Percentiles rank a stretch among this genome's conserved stretches.
Conservation (phyloP, 2,329 filamentous ascomycete genomes). For the Paecilomyces dactylethromorphus region DNA sequence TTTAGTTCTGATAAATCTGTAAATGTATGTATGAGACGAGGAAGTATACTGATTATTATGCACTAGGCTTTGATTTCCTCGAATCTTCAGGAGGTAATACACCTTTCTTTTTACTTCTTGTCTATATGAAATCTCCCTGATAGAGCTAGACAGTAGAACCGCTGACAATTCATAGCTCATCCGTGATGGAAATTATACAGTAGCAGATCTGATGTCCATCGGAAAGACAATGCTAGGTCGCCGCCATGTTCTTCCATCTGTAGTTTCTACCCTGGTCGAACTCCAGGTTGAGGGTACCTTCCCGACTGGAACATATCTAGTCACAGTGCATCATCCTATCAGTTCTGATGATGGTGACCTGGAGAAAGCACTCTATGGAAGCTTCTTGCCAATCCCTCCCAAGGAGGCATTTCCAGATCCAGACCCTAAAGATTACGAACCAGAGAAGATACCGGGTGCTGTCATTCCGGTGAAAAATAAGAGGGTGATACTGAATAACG, state of each 20-base stretch:
- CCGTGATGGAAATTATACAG: slow-evolving; percentile 87
- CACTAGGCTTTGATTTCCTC: slow-evolving; percentile 59
- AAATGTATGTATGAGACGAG: neutral
- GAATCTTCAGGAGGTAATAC: slow-evolving; percentile 72
- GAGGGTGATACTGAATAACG: slow-evolving; percentile 64
- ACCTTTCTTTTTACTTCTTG: neutral
- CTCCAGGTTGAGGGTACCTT: slow-evolving; percentile 95
- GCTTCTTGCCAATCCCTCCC: slow-evolving; percentile 75
- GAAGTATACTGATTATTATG: slow-evolving; percentile 5
- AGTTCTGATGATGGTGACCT: slow-evolving; percentile 79
- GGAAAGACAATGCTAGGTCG: slow-evolving; percentile 89
- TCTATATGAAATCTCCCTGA: neutral
- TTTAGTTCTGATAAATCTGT: neutral
- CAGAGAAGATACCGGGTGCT: slow-evolving; percentile 68
- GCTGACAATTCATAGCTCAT: slow-evolving; percentile 56
- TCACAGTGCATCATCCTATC: slow-evolving; percentile 89
- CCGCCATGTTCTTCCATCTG: slow-evolving; percentile 80
- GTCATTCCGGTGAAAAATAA: slow-evolving; percentile 64
- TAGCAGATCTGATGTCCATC: slow-evolving; percentile 87
- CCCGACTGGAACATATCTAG: slow-evolving; percentile 80
- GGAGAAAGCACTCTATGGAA: slow-evolving; percentile 80
- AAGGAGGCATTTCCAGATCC: slow-evolving; percentile 61
- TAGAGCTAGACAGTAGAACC: neutral
- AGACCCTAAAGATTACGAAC: slow-evolving; percentile 59
- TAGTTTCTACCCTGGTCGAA: slow-evolving; percentile 70